Base-by-base conservation (phyloP, 768 basidiomycete species). In the Gloeopeniophorella convolvens region DNA sequence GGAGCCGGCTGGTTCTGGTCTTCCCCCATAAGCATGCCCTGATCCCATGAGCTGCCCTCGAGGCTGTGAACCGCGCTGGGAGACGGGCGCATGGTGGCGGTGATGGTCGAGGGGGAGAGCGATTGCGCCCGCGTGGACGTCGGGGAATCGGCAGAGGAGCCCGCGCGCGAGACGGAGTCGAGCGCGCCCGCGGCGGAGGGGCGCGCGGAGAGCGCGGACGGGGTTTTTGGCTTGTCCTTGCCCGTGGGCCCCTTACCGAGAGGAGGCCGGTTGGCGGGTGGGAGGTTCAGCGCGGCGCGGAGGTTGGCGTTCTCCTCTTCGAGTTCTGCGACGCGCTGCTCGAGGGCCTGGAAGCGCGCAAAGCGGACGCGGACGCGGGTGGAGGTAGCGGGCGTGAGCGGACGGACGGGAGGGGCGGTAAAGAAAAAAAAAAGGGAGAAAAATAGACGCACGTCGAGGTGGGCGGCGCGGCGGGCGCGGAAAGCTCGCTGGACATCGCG, bases 401-500 rank as follows among this genome's bases (percentile, higher is more conserved):
- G 56, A 35, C 53, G 59, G 59, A 62, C 59, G 58, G 65, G 64
- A 57, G 59, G 62, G 50, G 55, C 32, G 40, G 57, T 64, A 52
- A 59, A 54, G 59, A 63, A 60, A 61, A 50, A 51, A 42, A 40
- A 46, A 44, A 45, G 8, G 43, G 23, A 24, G 20, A 11, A 16
- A 21, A 20, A 23, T 23, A 57, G 42, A 68, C 72, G 59, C 55
- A 88, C 87, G 73, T 85, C 78, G 47, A 94, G 75, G 66, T 93
- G 90, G 49, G 89, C 89, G 54, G 89, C 89, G 59, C 90, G 79
- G 57, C 91, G 74, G 28, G 90, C 91, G 55, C 90, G 78, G 71
- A 93, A 94, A 8, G 89, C 90, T 62, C 90, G 71, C 64, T 94
- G 90, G 15, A 92, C 88, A 61, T 93, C 91, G 50, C 91, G 73